Evolutionary conservation across 345 rosid genomes (phyloP).

Genomic region (Melaleuca quinquenervia): DNA sequence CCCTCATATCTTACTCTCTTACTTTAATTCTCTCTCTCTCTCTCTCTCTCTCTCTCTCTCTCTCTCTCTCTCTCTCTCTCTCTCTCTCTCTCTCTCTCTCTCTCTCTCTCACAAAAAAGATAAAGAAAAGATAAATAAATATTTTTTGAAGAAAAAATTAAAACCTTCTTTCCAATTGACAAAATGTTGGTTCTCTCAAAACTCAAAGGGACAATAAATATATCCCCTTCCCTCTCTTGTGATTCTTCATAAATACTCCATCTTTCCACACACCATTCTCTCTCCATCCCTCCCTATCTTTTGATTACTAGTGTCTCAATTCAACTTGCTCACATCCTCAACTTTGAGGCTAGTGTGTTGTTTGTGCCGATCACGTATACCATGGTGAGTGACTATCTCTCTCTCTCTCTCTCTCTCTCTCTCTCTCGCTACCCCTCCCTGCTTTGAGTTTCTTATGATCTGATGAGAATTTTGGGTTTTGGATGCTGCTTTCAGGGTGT

Average conservation of each 20-base stretch:
- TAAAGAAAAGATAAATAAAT: background rate
- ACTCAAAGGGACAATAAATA: slow-evolving; percentile 27
- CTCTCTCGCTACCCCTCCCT: background rate
- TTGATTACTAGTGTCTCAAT: slow-evolving; percentile 3
- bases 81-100: slow-evolving; percentile 7
- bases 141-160: background rate
- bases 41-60: slow-evolving; percentile 8
- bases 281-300: slow-evolving; percentile 3
- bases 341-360: background rate
- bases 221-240: slow-evolving; percentile 27
- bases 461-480: background rate
- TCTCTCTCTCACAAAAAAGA: background rate
- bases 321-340: background rate
- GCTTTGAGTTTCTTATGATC: background rate
- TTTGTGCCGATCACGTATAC: background rate
- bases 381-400: slow-evolving; percentile 1
- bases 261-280: slow-evolving; percentile 8
- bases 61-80: slow-evolving; percentile 12
- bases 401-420: background rate
- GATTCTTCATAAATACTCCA: slow-evolving; percentile 12
- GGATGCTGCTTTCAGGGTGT: slow-evolving; percentile 30
- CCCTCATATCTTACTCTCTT: slow-evolving; percentile 23
- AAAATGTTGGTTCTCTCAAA: background rate
- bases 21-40: background rate
- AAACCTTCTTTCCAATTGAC: background rate